Base-by-base conservation (phyloP, 331 rosid genomes). In the Malus hybrid region DNA sequence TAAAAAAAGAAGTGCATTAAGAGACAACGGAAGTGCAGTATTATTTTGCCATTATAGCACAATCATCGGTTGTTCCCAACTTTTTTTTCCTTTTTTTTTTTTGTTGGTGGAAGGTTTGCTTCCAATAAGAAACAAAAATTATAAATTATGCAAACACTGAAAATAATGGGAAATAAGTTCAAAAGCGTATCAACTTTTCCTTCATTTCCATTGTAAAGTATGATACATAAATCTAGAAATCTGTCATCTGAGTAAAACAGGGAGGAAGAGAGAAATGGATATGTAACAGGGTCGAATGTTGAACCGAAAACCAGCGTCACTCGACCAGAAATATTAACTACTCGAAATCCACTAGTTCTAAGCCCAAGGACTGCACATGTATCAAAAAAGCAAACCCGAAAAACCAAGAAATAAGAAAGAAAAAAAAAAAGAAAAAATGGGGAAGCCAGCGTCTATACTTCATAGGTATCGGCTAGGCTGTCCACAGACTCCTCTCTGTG, bases 401-500 rank as follows among this genome's bases (percentile, higher is more conserved):
- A 85, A 73, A 19, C 32, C 73, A 81, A 58, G 86, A 46, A 36
- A 26, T 20, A 6, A 62, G 20, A 32, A 52, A 82, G 69, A 73
- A 66, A 57, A 52, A 79, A 79, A 39, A 39, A 39, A 39, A 33
- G 72, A 76, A 73, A 76, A 75, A 78, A 77, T 73, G 76, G 73
- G 24, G 73, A 73, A 85, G 4, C 77, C 75, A 36, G 56, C 39
- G 22, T 81, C 88, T 89, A 95, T 75, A 84, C 66, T 75, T 92
- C 92, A 84, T 75, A 88, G 72, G 80, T 82, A 81, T 89, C 97
- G 63, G 82, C 81, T 50, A 81, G 71, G 81, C 99, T 92, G 78
- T 95, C 99, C 78, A 87, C 80, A 42, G 99, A 95, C 58, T 86
- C 97, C 20, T 90, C 93, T 79, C 99, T 88, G 48, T 81, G 50